Base-by-base conservation (phyloP, 352 stramenopile genomes). In the Halophytophthora polymorphica region DNA sequence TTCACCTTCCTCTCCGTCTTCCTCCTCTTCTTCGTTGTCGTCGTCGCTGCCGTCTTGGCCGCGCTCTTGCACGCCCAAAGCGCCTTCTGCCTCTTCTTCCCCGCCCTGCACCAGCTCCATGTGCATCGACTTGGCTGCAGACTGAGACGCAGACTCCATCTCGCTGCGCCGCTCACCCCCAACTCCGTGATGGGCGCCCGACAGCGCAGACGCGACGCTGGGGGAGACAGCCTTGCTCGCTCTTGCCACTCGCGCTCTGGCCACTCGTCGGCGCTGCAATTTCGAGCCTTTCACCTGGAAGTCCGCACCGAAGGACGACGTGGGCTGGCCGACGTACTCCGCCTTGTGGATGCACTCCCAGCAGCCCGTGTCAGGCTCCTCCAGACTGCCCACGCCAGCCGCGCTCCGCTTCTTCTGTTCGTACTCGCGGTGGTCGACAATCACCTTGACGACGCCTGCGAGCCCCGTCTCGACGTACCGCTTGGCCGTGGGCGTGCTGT, bases 401-500 rank as follows among this genome's bases (percentile, higher is more conserved):
- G 40, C 44, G 65, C 57, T 73, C 61, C 50, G 39, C 36, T 82
- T 77, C 29, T 74, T 65, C 39, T 55, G 47, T 46, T 90, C 78
- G 31, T 71, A 90, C 51, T 89, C 75, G 18, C 77, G 76, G 49
- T 90, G 63, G 63, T 97, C 88, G 13, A 97, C 71, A 37, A 95
- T 88, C 36, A 97, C 83, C 62, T 94, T 90, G 37, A 97, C 60
- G 36, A 97, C 88, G 14, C 93, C 86, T 0, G 72, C 52, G 21
- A 97, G 64, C 0, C 85, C 88, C 0, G 73, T 73, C 57, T 96
- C 71, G 12, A 98, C 90, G 58, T 95, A 97, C 10, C 73, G 50
- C 58, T 96, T 75, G 6, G 93, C 94, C 3, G 93, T 91, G 3
- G 86, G 67, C 31, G 92, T 98, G 63, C 79, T 96, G 61, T 98